Base-by-base conservation (phyloP, 1,284 basidiomycete species). In the Polyporus tsugae region DNA sequence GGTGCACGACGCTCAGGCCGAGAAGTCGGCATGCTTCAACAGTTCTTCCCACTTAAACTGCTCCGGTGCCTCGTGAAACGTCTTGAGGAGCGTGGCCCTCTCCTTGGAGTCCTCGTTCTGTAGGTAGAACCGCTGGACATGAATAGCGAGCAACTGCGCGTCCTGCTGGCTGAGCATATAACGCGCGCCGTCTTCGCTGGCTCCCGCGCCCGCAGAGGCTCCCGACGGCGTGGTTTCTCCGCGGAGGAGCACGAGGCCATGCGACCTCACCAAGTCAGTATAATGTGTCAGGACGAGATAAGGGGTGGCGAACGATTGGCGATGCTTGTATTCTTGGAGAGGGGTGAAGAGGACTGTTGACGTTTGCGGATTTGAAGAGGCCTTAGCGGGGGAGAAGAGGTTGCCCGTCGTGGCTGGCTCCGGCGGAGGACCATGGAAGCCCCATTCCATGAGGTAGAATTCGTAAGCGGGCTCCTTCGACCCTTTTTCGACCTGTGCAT, bases 211-310 rank as follows among this genome's bases (percentile, higher is more conserved):
- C 10, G 76, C 81, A 60, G 78, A 77, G n/a, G 82, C 79, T n/a
- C 87, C 80, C 2, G 86, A 82, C 1, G 93, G 90, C 0, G 95
- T 95, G 71, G 99, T 91, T 80, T 99, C 97, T 22, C 97, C 98
- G 44, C 96, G 87, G 81, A 99, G 86, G 7, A 99, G 87, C 0
- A 98, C 95, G 53, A 94, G 78, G 17, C 89, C 91, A 78, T 99
- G 97, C 6, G 91, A 91, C 35, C 86, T 78, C 1, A 91, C 88
- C 7, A 99, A 82, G 77, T 99, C 97, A 49, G 97, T 93, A 81
- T 99, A 98, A 79, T 95, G 90, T 6, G 97, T 98, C 60, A 99
- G 78, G 42, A 95, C 93, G 35, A 99, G 86, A 76, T 95, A 93
- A 0, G 97, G 97, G 44, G 96, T 96, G 3, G 97, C 95, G 81